Evolutionary conservation across 306 rosid species (phyloP).

Genomic region (Pterocarpus santalinus): DNA sequence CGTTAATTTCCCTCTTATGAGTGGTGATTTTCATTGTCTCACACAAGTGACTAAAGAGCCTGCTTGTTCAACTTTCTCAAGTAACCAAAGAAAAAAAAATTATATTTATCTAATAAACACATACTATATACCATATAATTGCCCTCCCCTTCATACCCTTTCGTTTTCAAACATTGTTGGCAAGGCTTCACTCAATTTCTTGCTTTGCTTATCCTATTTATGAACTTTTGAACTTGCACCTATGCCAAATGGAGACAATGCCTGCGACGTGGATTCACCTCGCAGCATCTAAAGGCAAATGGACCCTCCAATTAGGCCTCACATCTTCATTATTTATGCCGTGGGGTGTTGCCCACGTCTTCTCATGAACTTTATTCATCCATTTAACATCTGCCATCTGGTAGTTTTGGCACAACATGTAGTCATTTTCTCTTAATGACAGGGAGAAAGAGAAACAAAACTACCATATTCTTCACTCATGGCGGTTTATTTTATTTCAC

Average conservation of each 20-base stretch:
- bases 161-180: constrained; percentile 50
- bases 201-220: constrained; percentile 34
- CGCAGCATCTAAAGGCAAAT: constrained; percentile 20
- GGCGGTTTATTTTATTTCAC: constrained; percentile 3
- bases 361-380: constrained; percentile 36
- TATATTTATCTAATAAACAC: constrained; percentile 15
- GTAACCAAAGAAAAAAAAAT: constrained; percentile 16
- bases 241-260: constrained; percentile 39
- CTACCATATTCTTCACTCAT: constrained; percentile 2
- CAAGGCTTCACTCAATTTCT: constrained; percentile 31
- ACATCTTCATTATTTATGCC: constrained; percentile 30
- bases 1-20: not conserved
- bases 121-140: not conserved
- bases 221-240: constrained; percentile 14
- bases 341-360: constrained; percentile 23
- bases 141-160: constrained; percentile 26
- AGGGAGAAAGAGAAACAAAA: not conserved
- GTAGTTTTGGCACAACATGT: not conserved
- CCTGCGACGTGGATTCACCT: constrained; percentile 47
- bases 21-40: constrained; percentile 32
- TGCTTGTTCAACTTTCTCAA: constrained; percentile 54
- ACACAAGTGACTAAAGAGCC: constrained; percentile 27
- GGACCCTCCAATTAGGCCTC: constrained; percentile 45
- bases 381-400: constrained; percentile 26
- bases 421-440: constrained; percentile 8